These are phyloP conservation scores for Coprinellus micaceus DNA, from an alignment of 768 basidiomycete species.

Conservation along the genomic window DNA sequence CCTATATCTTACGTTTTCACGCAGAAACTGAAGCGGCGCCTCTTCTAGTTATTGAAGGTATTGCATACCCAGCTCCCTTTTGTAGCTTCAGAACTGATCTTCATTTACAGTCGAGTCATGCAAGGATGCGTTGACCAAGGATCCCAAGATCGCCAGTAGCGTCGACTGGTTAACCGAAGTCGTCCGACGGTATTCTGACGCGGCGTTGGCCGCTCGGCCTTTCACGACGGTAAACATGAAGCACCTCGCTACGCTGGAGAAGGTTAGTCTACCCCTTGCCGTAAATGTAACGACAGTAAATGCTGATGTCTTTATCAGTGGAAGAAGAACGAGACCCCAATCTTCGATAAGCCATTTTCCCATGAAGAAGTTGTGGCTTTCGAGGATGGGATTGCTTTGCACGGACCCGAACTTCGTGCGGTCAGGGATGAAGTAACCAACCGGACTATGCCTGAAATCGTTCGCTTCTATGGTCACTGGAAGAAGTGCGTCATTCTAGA, in stretches of 20 bases:
- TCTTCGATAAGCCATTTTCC: slow-evolving; percentile 69
- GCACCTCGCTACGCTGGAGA: slow-evolving; percentile 51
- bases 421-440: slow-evolving; percentile 72
- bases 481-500: slow-evolving; percentile 57
- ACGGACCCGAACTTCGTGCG: slow-evolving; percentile 77
- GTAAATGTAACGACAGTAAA: not conserved
- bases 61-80: too few relatives aligned
- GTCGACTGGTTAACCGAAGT: slow-evolving; percentile 86
- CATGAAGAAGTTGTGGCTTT: slow-evolving; percentile 68
- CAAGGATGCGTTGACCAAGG: slow-evolving; percentile 53
- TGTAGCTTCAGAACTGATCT: too few relatives aligned
- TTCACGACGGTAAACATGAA: slow-evolving; percentile 65
- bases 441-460: slow-evolving; percentile 70
- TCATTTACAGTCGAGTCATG: slow-evolving; percentile 65
- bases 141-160: slow-evolving; percentile 46
- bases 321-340: slow-evolving; percentile 64
- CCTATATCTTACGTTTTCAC: slow-evolving; percentile 13
- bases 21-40: too few relatives aligned
- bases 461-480: slow-evolving; percentile 83
- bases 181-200: slow-evolving; percentile 67
- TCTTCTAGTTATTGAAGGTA: slow-evolving; percentile 63
- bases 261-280: slow-evolving; percentile 40
- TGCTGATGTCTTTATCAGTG: slow-evolving; percentile 44
- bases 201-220: slow-evolving; percentile 53
- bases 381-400: slow-evolving; percentile 67